These are phyloP conservation scores for Pestalotiopsis fici DNA, from an alignment of 2,329 filamentous ascomycete species.

Conservation along the genomic window DNA sequence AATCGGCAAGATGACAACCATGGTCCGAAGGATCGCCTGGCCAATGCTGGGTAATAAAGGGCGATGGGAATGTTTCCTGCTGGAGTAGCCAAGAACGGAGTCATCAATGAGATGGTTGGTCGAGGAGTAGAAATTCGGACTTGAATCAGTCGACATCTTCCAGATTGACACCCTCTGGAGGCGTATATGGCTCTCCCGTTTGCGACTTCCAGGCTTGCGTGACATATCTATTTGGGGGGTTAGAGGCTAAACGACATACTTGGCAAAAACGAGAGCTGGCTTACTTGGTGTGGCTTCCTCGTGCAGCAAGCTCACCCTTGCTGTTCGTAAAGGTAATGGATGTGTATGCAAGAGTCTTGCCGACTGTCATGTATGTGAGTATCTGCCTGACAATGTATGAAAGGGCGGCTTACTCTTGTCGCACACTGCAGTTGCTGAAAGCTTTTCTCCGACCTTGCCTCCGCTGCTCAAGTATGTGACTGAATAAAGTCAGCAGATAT, in stretches of 20 bases:
- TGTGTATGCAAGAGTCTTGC: slow-evolving; percentile 65
- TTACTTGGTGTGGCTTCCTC: slow-evolving; percentile 69
- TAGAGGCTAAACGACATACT: background rate
- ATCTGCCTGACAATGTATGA: background rate
- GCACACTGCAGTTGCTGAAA: slow-evolving; percentile 58
- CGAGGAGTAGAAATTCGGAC: too few relatives aligned
- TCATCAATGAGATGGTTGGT: too few relatives aligned
- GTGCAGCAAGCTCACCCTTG: slow-evolving; percentile 60
- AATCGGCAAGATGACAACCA: too few relatives aligned
- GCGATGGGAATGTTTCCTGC: too few relatives aligned
- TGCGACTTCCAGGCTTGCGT: slow-evolving; percentile 29
- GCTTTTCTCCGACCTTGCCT: slow-evolving; percentile 56
- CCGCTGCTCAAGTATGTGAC: slow-evolving; percentile 65
- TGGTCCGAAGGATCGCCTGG: too few relatives aligned
- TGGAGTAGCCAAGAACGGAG: too few relatives aligned
- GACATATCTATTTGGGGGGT: slow-evolving; percentile 38
- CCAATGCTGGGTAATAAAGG: too few relatives aligned
- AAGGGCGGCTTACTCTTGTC: slow-evolving; percentile 55
- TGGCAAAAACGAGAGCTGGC: slow-evolving; percentile 20
- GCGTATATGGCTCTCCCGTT: slow-evolving; percentile 17
- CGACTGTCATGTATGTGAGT: slow-evolving; percentile 44
- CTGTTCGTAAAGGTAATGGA: slow-evolving; percentile 59
- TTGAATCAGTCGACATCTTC: slow-evolving; percentile 14
- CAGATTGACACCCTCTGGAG: slow-evolving; percentile 21
- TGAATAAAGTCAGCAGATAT: slow-evolving; percentile 24